Conservation (phyloP, 805 yeast genomes). For the Yarrowia keelungensis region DNA sequence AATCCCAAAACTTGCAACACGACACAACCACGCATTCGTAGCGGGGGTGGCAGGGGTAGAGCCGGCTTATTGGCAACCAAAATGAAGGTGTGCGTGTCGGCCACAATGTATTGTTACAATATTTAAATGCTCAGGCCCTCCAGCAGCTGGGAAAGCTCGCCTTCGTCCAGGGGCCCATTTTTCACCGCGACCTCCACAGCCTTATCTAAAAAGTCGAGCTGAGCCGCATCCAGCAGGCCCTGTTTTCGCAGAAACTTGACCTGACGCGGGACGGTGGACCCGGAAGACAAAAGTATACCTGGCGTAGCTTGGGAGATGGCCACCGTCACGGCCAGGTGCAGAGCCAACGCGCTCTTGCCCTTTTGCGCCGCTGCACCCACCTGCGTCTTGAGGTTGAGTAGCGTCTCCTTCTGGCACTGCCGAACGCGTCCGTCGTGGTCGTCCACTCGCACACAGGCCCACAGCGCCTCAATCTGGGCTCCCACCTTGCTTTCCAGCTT, state of each 20-base stretch:
- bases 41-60: background rate
- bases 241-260: conserved; percentile 30
- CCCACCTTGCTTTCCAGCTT: conserved; percentile 33
- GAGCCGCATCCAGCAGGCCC: conserved; percentile 27
- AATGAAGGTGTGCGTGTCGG: conserved; percentile 3
- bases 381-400: conserved; percentile 29
- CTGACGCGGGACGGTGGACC: conserved; percentile 32
- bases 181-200: conserved; percentile 28
- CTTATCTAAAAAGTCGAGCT: conserved; percentile 31
- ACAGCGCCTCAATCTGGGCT: conserved; percentile 18
- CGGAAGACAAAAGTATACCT: conserved; percentile 30
- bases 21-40: conserved; percentile 9
- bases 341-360: conserved; percentile 36
- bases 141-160: conserved; percentile 16
- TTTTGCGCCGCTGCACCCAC: conserved; percentile 21
- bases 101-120: conserved; percentile 12
- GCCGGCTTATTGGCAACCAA: conserved; percentile 9
- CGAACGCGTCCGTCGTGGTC: conserved; percentile 32
- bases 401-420: conserved; percentile 22
- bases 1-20: conserved; percentile 20
- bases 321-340: conserved; percentile 31
- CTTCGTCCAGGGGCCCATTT: conserved; percentile 16
- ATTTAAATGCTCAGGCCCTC: conserved; percentile 16
- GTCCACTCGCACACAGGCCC: conserved; percentile 30
- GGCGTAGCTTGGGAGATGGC: conserved; percentile 31